Conservation (phyloP, 768 basidiomycete genomes). For the Podaxis sp. region DNA sequence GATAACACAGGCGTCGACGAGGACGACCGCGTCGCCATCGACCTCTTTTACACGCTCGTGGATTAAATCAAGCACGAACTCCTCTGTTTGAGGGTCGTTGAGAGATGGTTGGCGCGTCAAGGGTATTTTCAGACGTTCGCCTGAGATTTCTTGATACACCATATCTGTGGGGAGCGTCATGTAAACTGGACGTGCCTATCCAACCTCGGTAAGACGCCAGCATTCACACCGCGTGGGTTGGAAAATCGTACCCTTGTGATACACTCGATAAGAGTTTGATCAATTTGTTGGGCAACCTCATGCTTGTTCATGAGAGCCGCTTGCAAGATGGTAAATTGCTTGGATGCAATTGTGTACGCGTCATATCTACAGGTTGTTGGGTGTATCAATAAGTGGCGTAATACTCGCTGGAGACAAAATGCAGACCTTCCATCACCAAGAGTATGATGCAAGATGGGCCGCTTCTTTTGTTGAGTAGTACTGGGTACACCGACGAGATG, state of each 20-base stretch:
- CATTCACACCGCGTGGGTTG: neutral
- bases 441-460: conserved; percentile 82
- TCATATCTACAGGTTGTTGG: conserved; percentile 52
- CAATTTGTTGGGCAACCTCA: conserved; percentile 69
- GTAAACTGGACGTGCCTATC: conserved; percentile 83
- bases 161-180: conserved; percentile 85
- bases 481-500: conserved; percentile 85
- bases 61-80: conserved; percentile 75
- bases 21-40: conserved; percentile 66
- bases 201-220: neutral
- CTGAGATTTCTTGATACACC: conserved; percentile 64
- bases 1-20: conserved; percentile 80
- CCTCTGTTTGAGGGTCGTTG: conserved; percentile 60
- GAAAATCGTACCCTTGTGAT: conserved; percentile 46
- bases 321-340: conserved; percentile 73
- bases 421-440: conserved; percentile 75
- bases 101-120: conserved; percentile 46
- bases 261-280: conserved; percentile 73
- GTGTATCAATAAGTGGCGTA: conserved; percentile 21
- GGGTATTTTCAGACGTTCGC: conserved; percentile 60
- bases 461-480: conserved; percentile 65
- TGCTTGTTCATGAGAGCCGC: conserved; percentile 53
- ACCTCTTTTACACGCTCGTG: conserved; percentile 61
- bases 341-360: conserved; percentile 74
- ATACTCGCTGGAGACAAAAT: neutral